phyloP scores from a whole-genome alignment of 495 filamentous ascomycete species.

The Podospora sp. region DNA sequence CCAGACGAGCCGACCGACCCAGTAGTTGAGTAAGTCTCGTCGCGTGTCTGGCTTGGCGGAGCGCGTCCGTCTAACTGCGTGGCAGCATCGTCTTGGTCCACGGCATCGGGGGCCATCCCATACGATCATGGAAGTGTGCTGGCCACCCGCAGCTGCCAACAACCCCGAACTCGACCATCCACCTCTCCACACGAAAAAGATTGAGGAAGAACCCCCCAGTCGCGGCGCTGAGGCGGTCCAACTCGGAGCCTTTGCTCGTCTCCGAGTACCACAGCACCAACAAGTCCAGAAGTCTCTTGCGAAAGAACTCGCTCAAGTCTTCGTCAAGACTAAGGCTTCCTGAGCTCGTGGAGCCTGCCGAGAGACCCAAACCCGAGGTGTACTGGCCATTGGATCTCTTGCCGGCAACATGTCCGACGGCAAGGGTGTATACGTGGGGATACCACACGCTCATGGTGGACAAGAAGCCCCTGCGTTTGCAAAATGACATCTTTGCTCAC shows the following conservation, averaged over 20 bases:
- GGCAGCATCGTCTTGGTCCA: constrained; percentile 41
- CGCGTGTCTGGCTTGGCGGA: neutral
- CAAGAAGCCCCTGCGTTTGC: constrained; percentile 33
- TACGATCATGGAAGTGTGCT: constrained; percentile 38
- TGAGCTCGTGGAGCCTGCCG: constrained; percentile 17
- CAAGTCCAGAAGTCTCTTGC: constrained; percentile 12
- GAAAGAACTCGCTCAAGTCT: constrained; percentile 31
- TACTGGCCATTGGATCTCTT: constrained; percentile 44
- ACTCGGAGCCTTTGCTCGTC: constrained; percentile 29
- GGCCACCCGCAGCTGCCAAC: constrained; percentile 19
- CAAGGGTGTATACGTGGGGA: constrained; percentile 42
- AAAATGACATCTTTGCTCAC: constrained; percentile 40
- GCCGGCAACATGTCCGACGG: constrained; percentile 37
- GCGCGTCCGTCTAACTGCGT: neutral
- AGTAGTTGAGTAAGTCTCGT: constrained; percentile 38
- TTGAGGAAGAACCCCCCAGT: constrained; percentile 25
- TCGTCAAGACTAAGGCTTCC: constrained; percentile 24
- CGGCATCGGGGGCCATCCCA: constrained; percentile 43
- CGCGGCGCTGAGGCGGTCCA: constrained; percentile 23
- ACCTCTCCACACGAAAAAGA: constrained; percentile 18
- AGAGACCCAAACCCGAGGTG: constrained; percentile 18
- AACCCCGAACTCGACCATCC: constrained; percentile 21
- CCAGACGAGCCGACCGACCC: constrained; percentile 36
- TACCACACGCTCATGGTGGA: constrained; percentile 36
- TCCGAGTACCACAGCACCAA: constrained; percentile 9